Conservation (phyloP, 345 rosid genomes). For the Euphorbia tirucalli region DNA sequence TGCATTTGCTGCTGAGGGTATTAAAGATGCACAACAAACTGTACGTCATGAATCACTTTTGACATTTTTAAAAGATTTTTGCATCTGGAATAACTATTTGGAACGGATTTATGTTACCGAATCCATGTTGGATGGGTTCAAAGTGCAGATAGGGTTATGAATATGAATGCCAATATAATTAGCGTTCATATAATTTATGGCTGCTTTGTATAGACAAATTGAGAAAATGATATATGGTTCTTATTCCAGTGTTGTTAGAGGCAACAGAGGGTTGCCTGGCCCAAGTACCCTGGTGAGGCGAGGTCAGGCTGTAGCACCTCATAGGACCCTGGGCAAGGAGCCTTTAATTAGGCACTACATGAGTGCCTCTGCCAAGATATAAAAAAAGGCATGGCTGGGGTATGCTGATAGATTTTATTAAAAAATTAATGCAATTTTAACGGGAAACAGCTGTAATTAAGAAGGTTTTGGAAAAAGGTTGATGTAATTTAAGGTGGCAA, state of each 20-base stretch:
- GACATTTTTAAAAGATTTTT: conserved; percentile 1
- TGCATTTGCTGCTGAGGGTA: conserved; percentile 96
- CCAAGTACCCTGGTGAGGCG: too few species aligned
- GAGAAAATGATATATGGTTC: background rate
- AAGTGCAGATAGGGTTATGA: background rate
- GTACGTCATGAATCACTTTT: conserved; percentile 40
- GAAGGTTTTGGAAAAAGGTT: too few species aligned
- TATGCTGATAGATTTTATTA: too few species aligned
- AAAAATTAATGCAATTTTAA: too few species aligned
- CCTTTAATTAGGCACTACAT: too few species aligned
- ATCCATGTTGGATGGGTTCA: background rate
- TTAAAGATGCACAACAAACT: conserved; percentile 98
- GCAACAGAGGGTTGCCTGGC: too few species aligned
- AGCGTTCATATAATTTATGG: background rate
- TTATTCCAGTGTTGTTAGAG: background rate
- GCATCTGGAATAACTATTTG: background rate
- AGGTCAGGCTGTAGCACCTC: too few species aligned
- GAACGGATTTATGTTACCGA: background rate
- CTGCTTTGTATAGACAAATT: background rate
- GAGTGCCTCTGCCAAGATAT: too few species aligned
- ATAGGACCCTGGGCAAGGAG: too few species aligned
- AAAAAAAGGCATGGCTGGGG: too few species aligned
- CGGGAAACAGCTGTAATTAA: too few species aligned
- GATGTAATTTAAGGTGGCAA: too few species aligned
- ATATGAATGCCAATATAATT: background rate